Conservation (phyloP, 306 rosid species). For the Prunus padus region DNA sequence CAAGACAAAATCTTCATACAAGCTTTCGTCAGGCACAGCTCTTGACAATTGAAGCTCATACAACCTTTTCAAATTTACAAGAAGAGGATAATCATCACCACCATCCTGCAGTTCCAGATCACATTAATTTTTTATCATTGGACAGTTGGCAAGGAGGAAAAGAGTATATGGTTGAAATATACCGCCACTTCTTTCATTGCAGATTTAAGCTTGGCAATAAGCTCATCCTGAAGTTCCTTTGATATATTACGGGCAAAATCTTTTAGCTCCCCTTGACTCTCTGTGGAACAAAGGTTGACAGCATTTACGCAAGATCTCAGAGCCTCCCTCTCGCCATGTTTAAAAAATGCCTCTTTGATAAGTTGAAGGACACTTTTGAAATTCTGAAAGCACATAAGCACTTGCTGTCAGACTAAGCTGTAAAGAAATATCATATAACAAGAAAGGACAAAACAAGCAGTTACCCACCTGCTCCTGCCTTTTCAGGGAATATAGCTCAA, state of each 20-base stretch:
- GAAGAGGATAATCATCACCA: conserved; percentile 93
- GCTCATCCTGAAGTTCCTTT: conserved; percentile 81
- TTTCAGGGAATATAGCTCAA: conserved; percentile 80
- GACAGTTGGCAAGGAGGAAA: not conserved
- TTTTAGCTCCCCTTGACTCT: conserved; percentile 92
- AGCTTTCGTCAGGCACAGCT: conserved; percentile 55
- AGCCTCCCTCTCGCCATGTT: conserved; percentile 84
- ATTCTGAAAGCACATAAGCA: conserved; percentile 51
- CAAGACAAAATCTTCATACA: conserved; percentile 64
- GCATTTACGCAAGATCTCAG: conserved; percentile 86
- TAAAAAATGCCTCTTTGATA: conserved; percentile 83
- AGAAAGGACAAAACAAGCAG: conserved; percentile 18
- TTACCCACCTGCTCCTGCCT: conserved; percentile 83
- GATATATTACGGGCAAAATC: conserved; percentile 77
- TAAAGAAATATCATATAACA: conserved; percentile 20
- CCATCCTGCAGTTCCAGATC: conserved; percentile 67
- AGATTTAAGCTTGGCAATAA: conserved; percentile 65
- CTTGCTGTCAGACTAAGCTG: conserved; percentile 16
- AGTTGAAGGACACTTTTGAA: conserved; percentile 81
- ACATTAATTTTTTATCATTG: conserved; percentile 18
- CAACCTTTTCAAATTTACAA: conserved; percentile 89
- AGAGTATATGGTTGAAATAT: conserved; percentile 26
- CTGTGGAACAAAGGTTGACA: conserved; percentile 58
- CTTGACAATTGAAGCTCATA: conserved; percentile 80
- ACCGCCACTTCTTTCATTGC: conserved; percentile 87